Conservation (phyloP, 2,329 filamentous ascomycete genomes). For the Metarhizium guizhouense region DNA sequence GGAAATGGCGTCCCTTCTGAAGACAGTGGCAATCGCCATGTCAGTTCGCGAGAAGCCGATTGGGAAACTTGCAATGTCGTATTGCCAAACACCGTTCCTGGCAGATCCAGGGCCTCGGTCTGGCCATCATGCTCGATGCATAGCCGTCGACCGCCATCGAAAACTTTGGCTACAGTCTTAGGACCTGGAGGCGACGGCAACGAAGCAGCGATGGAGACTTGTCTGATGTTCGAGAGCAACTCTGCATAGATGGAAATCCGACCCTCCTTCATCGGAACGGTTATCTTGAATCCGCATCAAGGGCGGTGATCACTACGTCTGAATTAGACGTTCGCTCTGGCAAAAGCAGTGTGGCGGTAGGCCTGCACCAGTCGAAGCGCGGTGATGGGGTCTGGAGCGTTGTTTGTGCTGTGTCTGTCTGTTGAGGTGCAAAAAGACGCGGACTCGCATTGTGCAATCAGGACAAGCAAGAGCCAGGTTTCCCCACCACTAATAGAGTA, state of each 20-base stretch:
- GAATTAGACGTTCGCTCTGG: not conserved
- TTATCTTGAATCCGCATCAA: not conserved
- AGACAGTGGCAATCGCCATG: constrained; percentile 45
- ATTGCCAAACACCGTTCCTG: constrained; percentile 27
- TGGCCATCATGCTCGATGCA: constrained; percentile 37
- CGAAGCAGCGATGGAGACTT: constrained; percentile 49
- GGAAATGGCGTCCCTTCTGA: constrained; percentile 13
- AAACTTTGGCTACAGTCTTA: constrained; percentile 34
- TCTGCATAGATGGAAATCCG: constrained; percentile 50
- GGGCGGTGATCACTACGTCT: not conserved
- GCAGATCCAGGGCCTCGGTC: constrained; percentile 29
- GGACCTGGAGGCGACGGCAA: constrained; percentile 34
- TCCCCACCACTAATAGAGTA: not conserved
- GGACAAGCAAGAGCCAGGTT: too few relatives aligned
- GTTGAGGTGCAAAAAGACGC: too few relatives aligned
- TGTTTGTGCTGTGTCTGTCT: not conserved
- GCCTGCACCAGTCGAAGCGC: not conserved
- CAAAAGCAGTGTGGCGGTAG: not conserved
- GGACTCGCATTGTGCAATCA: too few relatives aligned
- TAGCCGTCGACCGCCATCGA: constrained; percentile 35
- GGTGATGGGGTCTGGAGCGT: too few relatives aligned
- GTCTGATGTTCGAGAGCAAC: constrained; percentile 54
- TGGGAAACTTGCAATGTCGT: constrained; percentile 29
- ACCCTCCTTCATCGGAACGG: not conserved
- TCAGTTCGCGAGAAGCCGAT: constrained; percentile 24